Evolutionary conservation across 768 basidiomycete genomes (phyloP).

Genomic region (Suillus hirtellus): DNA sequence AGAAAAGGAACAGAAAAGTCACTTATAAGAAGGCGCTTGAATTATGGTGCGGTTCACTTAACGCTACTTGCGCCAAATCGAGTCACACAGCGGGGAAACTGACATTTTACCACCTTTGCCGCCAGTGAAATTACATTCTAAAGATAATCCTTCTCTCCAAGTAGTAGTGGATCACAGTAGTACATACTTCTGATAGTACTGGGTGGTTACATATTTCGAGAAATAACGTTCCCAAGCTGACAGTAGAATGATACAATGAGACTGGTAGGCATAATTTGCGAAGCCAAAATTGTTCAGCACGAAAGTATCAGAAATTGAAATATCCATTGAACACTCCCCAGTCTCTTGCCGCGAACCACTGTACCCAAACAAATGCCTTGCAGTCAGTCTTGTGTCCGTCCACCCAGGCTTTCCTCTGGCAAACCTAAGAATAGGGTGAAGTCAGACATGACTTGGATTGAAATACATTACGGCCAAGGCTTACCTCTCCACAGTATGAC

Average conservation of each 20-base stretch:
- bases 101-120: too few relatives aligned
- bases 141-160: slow-evolving; percentile 26
- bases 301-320: neutral
- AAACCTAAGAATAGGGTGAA: neutral
- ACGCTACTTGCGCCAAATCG: too few relatives aligned
- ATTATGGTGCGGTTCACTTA: too few relatives aligned
- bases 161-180: neutral
- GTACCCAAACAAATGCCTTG: neutral
- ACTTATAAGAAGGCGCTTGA: too few relatives aligned
- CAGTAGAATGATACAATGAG: too few relatives aligned
- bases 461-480: neutral
- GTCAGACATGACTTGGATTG: neutral
- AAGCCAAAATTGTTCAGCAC: too few relatives aligned
- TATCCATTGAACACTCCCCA: neutral
- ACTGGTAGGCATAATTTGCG: too few relatives aligned
- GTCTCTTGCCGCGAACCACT: neutral
- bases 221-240: too few relatives aligned
- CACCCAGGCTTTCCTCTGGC: slow-evolving; percentile 3
- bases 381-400: neutral
- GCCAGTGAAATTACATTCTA: too few relatives aligned
- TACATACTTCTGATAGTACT: neutral
- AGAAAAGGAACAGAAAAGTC: too few relatives aligned
- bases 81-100: too few relatives aligned
- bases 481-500: slow-evolving; percentile 7
- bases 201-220: neutral